Evolutionary conservation across 2,329 filamentous ascomycete genomes (phyloP).

Genomic region (Colletotrichum sp.): DNA sequence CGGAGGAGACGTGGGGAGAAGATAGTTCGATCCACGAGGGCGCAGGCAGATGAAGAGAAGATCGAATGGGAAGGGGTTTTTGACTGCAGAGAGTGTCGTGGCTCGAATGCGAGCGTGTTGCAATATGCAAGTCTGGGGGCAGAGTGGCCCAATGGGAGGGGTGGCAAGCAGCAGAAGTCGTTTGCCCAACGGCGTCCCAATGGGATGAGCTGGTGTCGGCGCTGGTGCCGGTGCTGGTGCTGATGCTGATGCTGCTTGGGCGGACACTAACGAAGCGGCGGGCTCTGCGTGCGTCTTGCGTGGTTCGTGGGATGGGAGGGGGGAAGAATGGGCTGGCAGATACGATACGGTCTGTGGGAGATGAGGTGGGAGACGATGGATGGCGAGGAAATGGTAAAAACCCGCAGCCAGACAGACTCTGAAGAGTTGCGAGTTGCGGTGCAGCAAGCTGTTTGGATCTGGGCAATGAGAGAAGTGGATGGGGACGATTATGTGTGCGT

Average conservation of each 20-base stretch:
- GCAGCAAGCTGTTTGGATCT: background rate
- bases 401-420: background rate
- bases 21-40: slow-evolving; percentile 19
- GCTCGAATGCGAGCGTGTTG: slow-evolving; percentile 43
- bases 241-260: background rate
- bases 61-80: slow-evolving; percentile 27
- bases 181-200: slow-evolving; percentile 18
- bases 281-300: background rate
- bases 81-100: slow-evolving; percentile 41
- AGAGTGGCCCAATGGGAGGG: slow-evolving; percentile 22
- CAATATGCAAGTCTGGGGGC: slow-evolving; percentile 23
- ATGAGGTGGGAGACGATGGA: background rate
- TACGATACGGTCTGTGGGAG: background rate
- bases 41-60: slow-evolving; percentile 17
- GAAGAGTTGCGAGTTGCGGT: background rate
- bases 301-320: background rate
- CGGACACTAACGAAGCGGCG: background rate
- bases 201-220: background rate
- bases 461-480: background rate
- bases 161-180: background rate
- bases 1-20: slow-evolving; percentile 19
- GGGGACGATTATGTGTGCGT: slow-evolving; percentile 16
- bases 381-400: background rate
- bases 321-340: background rate
- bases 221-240: background rate